Percentiles rank a stretch among this genome's conserved stretches.
These are phyloP conservation scores for Erigeron philadelphicus DNA, from an alignment of 140 eudicot genomes.

Conservation along the genomic window DNA sequence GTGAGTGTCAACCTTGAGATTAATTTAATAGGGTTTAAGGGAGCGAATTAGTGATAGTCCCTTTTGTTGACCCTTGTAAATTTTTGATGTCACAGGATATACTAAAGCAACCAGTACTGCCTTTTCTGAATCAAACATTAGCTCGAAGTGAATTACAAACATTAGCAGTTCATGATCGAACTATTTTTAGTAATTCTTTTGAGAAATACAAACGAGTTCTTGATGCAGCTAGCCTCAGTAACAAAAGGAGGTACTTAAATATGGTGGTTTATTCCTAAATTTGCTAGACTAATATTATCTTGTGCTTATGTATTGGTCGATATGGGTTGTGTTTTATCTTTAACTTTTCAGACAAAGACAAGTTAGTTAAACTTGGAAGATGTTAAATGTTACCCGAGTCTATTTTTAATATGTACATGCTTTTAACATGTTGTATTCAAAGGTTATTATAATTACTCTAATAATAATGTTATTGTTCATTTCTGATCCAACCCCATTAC, in stretches of 20 bases:
- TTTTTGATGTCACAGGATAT: conserved; percentile 45
- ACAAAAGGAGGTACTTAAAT: conserved; percentile 39
- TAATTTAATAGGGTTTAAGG: neutral
- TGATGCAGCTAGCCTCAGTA: conserved; percentile 25
- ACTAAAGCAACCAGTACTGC: conserved; percentile 73
- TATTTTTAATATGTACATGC: neutral
- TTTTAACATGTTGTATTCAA: neutral
- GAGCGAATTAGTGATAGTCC: neutral
- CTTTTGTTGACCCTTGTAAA: conserved; percentile 10
- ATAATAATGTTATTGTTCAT: neutral
- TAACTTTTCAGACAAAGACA: neutral
- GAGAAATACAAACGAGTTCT: conserved; percentile 48
- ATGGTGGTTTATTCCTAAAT: neutral
- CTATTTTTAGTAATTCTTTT: conserved; percentile 32
- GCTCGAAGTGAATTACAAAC: conserved; percentile 39
- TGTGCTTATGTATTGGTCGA: neutral
- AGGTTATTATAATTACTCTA: neutral
- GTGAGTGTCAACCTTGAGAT: conserved; percentile 40
- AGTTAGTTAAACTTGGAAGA: neutral
- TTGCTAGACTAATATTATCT: neutral
- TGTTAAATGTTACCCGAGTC: neutral
- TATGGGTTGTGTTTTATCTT: neutral
- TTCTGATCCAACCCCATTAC: too few species aligned
- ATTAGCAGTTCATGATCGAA: conserved; percentile 21
- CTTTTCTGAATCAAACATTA: conserved; percentile 47